phyloP scores from a whole-genome alignment of 257 asterid genomes.

The Fraxinus quadrangulata region DNA sequence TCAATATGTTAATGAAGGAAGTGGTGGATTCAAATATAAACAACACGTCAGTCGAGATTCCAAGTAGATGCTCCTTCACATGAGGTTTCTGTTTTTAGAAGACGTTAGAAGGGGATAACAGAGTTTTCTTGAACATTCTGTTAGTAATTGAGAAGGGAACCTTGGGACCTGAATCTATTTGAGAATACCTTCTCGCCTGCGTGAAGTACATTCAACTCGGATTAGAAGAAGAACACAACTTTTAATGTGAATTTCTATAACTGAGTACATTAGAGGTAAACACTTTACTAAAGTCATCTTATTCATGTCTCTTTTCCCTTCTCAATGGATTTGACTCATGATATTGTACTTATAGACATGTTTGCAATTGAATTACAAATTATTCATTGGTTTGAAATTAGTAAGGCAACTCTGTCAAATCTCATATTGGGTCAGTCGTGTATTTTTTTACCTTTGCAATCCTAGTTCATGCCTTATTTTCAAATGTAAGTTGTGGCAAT shows the following conservation, averaged over 20 bases:
- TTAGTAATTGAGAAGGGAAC: slow-evolving; percentile 50
- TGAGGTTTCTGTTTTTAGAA: slow-evolving; percentile 5
- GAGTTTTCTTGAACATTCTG: slow-evolving; percentile 47
- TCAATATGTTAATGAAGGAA: too few species aligned
- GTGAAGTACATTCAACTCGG: slow-evolving; percentile 38
- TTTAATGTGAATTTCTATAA: slow-evolving; percentile 16
- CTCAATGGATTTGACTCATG: not conserved
- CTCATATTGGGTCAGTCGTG: not conserved
- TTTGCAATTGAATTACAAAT: slow-evolving; percentile 5
- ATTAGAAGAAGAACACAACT: slow-evolving; percentile 15
- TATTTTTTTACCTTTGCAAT: not conserved
- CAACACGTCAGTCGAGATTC: slow-evolving; percentile 20
- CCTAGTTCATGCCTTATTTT: slow-evolving; percentile 10
- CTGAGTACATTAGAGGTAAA: slow-evolving; percentile 36
- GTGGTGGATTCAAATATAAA: too few species aligned
- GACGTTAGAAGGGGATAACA: slow-evolving; percentile 23
- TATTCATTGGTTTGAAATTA: not conserved
- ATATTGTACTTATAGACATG: slow-evolving; percentile 4
- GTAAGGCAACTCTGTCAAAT: not conserved
- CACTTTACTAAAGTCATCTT: not conserved
- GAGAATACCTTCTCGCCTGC: slow-evolving; percentile 46
- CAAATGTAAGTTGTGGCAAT: not conserved
- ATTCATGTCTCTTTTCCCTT: not conserved
- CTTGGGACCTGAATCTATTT: slow-evolving; percentile 41
- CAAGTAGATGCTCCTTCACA: slow-evolving; percentile 35